These are phyloP conservation scores for Begonia peltatifolia DNA, from an alignment of 306 rosid species.

Conservation along the genomic window DNA sequence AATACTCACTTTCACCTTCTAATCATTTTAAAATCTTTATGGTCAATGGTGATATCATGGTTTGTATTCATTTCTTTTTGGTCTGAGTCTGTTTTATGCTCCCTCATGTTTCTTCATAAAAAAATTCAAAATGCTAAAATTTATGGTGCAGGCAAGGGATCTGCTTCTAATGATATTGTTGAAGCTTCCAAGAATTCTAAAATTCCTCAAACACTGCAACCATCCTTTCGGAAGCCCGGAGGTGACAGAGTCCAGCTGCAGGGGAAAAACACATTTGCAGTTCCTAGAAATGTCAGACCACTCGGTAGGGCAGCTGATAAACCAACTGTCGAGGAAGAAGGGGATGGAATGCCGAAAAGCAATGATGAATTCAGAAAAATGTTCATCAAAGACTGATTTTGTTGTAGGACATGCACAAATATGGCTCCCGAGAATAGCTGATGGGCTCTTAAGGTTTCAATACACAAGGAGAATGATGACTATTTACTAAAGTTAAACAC, in stretches of 20 bases:
- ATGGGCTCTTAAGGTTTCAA: no score
- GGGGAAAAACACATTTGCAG: conserved; percentile 82
- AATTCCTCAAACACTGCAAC: conserved; percentile 23
- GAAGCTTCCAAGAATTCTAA: no score
- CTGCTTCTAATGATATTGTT: no score
- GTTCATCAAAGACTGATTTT: conserved; percentile 28
- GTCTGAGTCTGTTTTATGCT: no score
- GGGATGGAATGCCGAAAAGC: conserved; percentile 59
- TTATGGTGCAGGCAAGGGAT: conserved; percentile 21
- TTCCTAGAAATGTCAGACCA: conserved; percentile 58
- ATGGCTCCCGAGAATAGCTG: no score
- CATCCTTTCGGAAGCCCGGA: conserved; percentile 22
- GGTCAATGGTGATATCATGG: neutral
- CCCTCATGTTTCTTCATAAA: neutral
- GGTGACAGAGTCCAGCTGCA: conserved; percentile 32
- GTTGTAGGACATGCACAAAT: neutral
- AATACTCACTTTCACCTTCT: no score
- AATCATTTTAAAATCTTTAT: neutral
- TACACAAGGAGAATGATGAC: no score
- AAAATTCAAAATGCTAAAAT: conserved; percentile 9
- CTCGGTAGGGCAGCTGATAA: conserved; percentile 42
- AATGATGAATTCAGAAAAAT: conserved; percentile 86
- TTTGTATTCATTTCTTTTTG: no score
- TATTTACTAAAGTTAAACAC: no score
- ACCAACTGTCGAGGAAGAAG: conserved; percentile 28